Base-by-base conservation (phyloP, 768 basidiomycete genomes). In the Calocybe gangraenosa region DNA sequence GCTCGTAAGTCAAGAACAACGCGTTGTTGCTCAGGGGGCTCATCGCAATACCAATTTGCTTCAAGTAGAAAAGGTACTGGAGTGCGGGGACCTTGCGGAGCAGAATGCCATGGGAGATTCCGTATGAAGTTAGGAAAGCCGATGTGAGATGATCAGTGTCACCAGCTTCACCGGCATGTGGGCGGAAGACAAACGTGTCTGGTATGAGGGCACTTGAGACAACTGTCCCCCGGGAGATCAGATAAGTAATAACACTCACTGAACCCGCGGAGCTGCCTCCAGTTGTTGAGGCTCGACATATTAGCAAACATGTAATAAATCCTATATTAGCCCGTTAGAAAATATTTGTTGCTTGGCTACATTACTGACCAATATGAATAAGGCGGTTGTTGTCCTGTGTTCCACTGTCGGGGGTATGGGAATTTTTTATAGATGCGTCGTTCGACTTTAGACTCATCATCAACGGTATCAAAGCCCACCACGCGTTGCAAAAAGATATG, bases 21-120 rank as follows among this genome's bases (percentile, higher is more conserved):
- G 96, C 93, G 54, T 99, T 99, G 62, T 99, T 99, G 65, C 92
- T 96, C 37, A 99, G 67, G 2, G 96, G 96, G 58, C 91, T 93
- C 96, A 99, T 99, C 1, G 96, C 96, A 14, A 99, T 78, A 22
- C 96, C 95, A 51, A 98, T 97, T 68, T 98, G 96, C 66, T 92
- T 94, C 52, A 99, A 75, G 64, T 98, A 99, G 68, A 93, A 99
- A 11, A 99, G 79, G 61, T 99, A 99, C 59, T 95, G 92, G 37
- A 99, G 68, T 1, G 94, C 94, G 0, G 96, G 96, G 4, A 99
- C 95, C 65, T 99, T 99, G 47, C 96, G 87, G 7, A 99, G 78
- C 15, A 97, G 73, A 63, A 99, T 99, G n/a, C 96, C 96, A 58
- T 99, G 96, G 8, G 96, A 97, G 59, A 99, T 98, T 1, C 94